Conservation (phyloP, 2,329 filamentous ascomycete species). For the Cryphonectria carpinicola region DNA sequence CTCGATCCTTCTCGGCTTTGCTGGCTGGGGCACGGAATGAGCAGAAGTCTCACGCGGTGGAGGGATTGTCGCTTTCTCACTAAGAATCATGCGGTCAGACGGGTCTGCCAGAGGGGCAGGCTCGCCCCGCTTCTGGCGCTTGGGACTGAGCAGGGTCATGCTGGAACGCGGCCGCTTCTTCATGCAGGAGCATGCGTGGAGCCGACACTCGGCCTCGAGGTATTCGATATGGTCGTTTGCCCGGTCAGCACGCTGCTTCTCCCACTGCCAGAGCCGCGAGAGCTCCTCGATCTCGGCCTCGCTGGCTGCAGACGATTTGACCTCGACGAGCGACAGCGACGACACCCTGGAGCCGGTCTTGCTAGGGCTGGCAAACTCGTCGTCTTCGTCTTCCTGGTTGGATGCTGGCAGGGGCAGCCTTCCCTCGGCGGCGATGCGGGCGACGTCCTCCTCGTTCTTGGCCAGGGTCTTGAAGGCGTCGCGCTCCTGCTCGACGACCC, state of each 20-base stretch:
- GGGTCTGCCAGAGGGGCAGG: conserved; percentile 45
- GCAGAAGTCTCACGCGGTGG: conserved; percentile 38
- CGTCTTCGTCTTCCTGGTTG: conserved; percentile 46
- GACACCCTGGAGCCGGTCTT: conserved; percentile 52
- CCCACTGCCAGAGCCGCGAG: conserved; percentile 57
- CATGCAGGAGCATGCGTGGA: conserved; percentile 67
- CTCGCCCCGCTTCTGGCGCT: conserved; percentile 42
- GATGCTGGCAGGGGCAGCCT: conserved; percentile 65
- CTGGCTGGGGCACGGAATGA: conserved; percentile 36
- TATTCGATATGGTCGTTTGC: conserved; percentile 77
- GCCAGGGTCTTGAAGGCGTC: conserved; percentile 74
- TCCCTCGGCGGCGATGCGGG: conserved; percentile 73
- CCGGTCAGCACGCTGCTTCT: conserved; percentile 65
- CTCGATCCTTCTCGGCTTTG: conserved; percentile 40
- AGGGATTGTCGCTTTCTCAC: conserved; percentile 37
- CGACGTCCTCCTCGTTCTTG: conserved; percentile 70
- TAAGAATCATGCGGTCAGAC: conserved; percentile 48
- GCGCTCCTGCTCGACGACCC: conserved; percentile 72
- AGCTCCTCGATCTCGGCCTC: conserved; percentile 65
- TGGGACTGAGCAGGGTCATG: conserved; percentile 34
- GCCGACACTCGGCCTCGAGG: conserved; percentile 73
- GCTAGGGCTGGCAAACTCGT: conserved; percentile 65
- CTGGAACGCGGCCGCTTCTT: conserved; percentile 43
- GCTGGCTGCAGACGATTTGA: conserved; percentile 58
- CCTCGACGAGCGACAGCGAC: conserved; percentile 50